Percentiles rank a stretch among this genome's conserved stretches.
Evolutionary conservation across 163 green algal species (phyloP).

Genomic region (Chlamydomonas reinhardtii): DNA sequence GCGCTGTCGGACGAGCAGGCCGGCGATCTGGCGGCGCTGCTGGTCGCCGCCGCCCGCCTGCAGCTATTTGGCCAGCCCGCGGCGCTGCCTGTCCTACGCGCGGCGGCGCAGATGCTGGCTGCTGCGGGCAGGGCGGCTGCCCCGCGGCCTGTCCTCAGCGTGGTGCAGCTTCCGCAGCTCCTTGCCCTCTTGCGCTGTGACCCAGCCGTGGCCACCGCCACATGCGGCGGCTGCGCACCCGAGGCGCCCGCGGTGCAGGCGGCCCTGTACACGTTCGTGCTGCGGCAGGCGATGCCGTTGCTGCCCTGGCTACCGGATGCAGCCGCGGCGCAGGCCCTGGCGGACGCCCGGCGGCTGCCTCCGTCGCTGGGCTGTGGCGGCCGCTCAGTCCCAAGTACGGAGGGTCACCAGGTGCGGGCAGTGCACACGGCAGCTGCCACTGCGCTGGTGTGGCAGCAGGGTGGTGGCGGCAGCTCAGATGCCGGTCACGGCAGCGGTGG

Average conservation of each 20-base stretch:
- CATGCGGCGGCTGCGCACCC: background rate
- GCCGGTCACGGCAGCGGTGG: too few relatives aligned
- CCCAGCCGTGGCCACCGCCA: background rate
- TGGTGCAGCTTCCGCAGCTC: background rate
- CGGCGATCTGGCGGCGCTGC: constrained; percentile 12
- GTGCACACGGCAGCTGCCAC: too few relatives aligned
- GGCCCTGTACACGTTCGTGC: constrained; percentile 3
- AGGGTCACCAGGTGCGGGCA: too few relatives aligned
- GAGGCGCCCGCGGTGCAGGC: background rate
- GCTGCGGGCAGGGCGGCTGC: background rate
- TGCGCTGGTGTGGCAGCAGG: too few relatives aligned
- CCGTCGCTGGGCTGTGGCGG: too few relatives aligned
- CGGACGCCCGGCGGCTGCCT: too few relatives aligned
- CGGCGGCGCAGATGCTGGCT: background rate
- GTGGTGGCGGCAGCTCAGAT: too few relatives aligned
- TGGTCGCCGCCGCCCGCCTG: constrained; percentile 24
- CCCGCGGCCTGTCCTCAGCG: background rate
- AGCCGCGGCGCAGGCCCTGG: background rate
- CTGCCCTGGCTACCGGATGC: constrained; percentile 3
- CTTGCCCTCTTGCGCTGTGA: background rate
- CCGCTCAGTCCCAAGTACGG: too few relatives aligned
- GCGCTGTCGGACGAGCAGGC: background rate
- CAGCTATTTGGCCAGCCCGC: background rate
- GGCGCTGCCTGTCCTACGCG: constrained; percentile 1
- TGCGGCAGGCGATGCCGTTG: background rate